Evolutionary conservation across 1,284 basidiomycete genomes (phyloP), one percentile per base, ranked within the genome.

Genomic region (Mycosarcoma mackinlayi): DNA sequence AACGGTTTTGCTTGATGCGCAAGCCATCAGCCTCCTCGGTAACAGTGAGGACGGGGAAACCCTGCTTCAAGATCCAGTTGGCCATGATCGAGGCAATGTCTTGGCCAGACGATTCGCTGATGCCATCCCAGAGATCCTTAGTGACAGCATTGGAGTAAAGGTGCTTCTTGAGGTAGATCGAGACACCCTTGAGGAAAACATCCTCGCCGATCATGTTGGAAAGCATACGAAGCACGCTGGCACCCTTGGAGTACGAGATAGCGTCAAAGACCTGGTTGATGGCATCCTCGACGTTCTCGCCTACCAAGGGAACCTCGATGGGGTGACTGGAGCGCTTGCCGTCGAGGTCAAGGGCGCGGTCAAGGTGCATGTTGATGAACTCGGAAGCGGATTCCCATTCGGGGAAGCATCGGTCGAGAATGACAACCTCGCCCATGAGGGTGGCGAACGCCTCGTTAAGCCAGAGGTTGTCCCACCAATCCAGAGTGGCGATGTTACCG

Each of bases 301-400:
- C 75, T 47, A 67, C 51, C 24, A 81, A 67, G 9, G 91, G 90
- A 19, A 97, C 92, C 84, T 98, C 93, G 78, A 98, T 93, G 1
- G 94, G 92, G 83, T 98, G 95, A 28, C 92, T 94, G 14, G 93
- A 95, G 14, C 91, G 86, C 83, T 94, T 93, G 10, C 92, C 88
- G 79, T 98, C 95, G 54, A 97, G 87, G 33, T 86, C 85, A 30
- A 96, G 87, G 13, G 94, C 93, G 25, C 83, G 76, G 41, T 84
- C 83, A 27, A 87, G 81, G 73, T 87, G 87, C 25, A 79, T 76
- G 60, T 84, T 85, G 76, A 88, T 84, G 84, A 88, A 88, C 49
- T 84, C 83, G 28, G 84, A 83, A 49, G 85, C 84, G 30, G 86
- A 85, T 62, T 86, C 84, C 86, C 87, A 87, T 65, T 86, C 85